Conservation (phyloP, 306 rosid genomes). For the Rosa lucieae region DNA sequence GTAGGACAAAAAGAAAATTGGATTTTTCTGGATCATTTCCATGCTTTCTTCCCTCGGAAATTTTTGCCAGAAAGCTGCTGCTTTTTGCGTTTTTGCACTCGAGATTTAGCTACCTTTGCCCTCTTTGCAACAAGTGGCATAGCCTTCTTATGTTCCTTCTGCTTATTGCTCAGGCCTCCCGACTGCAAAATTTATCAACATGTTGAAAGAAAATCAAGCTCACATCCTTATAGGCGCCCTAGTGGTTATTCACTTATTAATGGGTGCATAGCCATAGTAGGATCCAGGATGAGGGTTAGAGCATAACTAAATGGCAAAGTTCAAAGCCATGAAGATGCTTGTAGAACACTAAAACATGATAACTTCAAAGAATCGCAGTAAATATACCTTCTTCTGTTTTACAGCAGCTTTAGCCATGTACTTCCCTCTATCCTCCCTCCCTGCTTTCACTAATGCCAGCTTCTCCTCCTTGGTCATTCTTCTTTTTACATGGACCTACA, state of each 20-base stretch:
- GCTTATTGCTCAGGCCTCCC: constrained; percentile 82
- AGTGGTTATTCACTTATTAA: background rate
- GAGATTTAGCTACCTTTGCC: constrained; percentile 45
- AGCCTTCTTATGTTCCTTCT: constrained; percentile 79
- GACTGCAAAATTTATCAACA: constrained; percentile 45
- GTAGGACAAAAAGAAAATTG: background rate
- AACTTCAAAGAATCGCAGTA: background rate
- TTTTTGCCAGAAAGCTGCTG: constrained; percentile 56
- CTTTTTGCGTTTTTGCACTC: constrained; percentile 52
- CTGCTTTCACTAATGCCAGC: no score
- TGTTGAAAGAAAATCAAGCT: background rate
- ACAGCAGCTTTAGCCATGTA: no score
- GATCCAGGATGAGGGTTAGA: background rate
- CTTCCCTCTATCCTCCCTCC: no score
- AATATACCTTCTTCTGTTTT: constrained; percentile 27
- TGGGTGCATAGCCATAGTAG: no score
- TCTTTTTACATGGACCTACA: no score
- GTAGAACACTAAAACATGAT: background rate
- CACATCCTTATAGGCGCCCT: background rate
- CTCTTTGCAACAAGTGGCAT: constrained; percentile 82
- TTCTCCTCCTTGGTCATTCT: no score
- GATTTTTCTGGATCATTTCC: constrained; percentile 39
- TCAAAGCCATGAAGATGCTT: background rate
- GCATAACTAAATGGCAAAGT: background rate
- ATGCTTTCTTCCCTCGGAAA: constrained; percentile 76